Conservation (phyloP, 768 basidiomycete genomes). For the Tricholoma furcatifolium region DNA sequence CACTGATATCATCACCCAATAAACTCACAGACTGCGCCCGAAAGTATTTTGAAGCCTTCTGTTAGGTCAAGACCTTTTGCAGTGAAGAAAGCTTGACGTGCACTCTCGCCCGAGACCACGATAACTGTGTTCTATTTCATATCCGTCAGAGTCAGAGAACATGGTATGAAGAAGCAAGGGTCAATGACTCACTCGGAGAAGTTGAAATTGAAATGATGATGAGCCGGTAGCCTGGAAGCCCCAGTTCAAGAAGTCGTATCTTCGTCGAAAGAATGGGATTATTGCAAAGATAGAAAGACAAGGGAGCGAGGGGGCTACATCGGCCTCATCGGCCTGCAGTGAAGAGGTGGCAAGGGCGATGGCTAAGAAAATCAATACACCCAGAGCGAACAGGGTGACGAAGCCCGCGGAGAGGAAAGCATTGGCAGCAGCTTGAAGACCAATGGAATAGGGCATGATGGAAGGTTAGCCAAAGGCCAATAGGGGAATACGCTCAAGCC, state of each 20-base stretch:
- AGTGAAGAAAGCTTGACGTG: slow-evolving; percentile 66
- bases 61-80: slow-evolving; percentile 72
- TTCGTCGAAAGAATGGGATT: slow-evolving; percentile 63
- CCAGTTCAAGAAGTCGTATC: slow-evolving; percentile 73
- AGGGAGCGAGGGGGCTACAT: slow-evolving; percentile 57
- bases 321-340: slow-evolving; percentile 46
- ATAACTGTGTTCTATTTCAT: slow-evolving; percentile 62
- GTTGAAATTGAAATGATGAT: slow-evolving; percentile 65
- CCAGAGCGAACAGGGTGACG: slow-evolving; percentile 45
- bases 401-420: slow-evolving; percentile 53
- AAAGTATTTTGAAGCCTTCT: slow-evolving; percentile 78
- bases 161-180: neutral
- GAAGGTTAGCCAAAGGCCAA: slow-evolving; percentile 24
- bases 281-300: slow-evolving; percentile 58
- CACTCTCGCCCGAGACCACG: slow-evolving; percentile 73
- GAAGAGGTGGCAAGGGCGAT: slow-evolving; percentile 45
- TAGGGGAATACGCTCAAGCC: slow-evolving; percentile 24
- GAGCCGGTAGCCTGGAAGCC: slow-evolving; percentile 69
- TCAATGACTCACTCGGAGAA: slow-evolving; percentile 57
- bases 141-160: neutral
- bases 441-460: slow-evolving; percentile 50
- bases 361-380: slow-evolving; percentile 44
- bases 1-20: slow-evolving; percentile 14
- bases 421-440: slow-evolving; percentile 45
- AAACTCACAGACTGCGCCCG: slow-evolving; percentile 62